phyloP scores from a whole-genome alignment of 768 basidiomycete genomes.

The Rhizopogon vesiculosus region DNA sequence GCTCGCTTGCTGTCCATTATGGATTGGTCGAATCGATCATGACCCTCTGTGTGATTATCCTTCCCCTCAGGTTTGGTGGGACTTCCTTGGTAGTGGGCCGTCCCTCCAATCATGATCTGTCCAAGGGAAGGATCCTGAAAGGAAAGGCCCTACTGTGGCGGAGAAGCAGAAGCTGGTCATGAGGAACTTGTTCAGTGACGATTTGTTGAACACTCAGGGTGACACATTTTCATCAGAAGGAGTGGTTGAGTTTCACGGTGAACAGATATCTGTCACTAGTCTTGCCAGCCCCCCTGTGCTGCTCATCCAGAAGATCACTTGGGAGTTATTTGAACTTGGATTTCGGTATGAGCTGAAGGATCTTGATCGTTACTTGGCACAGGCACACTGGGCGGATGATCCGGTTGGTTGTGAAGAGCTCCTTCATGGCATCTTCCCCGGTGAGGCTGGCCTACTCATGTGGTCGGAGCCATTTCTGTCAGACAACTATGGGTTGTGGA shows the following conservation, averaged over 20 bases:
- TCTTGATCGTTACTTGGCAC: constrained; percentile 5
- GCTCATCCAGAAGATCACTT: constrained; percentile 8
- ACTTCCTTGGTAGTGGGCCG: too few species aligned
- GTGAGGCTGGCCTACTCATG: too few species aligned
- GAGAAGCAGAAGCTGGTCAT: too few species aligned
- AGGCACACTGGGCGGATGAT: not conserved
- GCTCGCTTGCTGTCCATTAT: not conserved
- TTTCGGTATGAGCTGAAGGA: constrained; percentile 15
- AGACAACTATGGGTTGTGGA: not conserved
- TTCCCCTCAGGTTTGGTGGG: too few species aligned
- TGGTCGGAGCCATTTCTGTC: too few species aligned
- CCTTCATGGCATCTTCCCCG: constrained; percentile 1
- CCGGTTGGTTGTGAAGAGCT: not conserved
- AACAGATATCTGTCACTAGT: not conserved
- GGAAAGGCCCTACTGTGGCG: too few species aligned
- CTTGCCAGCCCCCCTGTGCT: not conserved
- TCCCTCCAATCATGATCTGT: too few species aligned
- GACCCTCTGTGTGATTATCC: not conserved
- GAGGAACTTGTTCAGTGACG: constrained; percentile 3
- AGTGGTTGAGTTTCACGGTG: not conserved
- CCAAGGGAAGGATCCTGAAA: too few species aligned
- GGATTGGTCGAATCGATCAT: not conserved
- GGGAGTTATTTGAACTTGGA: constrained; percentile 16
- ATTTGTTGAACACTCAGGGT: not conserved
- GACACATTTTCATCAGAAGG: not conserved